These are phyloP conservation scores for Aspergillus pseudoterreus DNA, from an alignment of 2,329 filamentous ascomycete genomes.

Conservation along the genomic window DNA sequence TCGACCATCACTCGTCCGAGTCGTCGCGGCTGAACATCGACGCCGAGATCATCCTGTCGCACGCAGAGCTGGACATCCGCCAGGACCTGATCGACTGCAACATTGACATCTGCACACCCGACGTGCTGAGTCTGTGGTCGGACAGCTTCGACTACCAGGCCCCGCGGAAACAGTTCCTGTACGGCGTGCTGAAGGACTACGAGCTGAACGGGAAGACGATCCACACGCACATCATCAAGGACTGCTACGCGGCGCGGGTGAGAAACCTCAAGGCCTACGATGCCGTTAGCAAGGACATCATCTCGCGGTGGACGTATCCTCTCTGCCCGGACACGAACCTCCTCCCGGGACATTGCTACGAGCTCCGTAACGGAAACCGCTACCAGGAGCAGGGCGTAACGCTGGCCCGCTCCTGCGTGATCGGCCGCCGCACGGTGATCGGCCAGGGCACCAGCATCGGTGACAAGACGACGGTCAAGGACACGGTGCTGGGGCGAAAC, in stretches of 20 bases:
- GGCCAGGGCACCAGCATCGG: constrained; percentile 74
- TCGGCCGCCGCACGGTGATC: constrained; percentile 68
- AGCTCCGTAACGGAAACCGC: constrained; percentile 63
- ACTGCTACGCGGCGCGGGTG: constrained; percentile 82
- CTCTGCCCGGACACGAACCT: constrained; percentile 87
- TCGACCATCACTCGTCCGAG: constrained; percentile 61
- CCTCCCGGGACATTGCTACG: constrained; percentile 71
- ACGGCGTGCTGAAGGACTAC: constrained; percentile 92
- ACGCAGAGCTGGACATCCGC: constrained; percentile 75
- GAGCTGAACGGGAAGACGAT: constrained; percentile 97
- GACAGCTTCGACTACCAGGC: constrained; percentile 97
- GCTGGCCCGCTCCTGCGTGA: constrained; percentile 66
- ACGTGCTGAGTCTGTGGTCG: constrained; percentile 90
- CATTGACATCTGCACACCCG: constrained; percentile 96
- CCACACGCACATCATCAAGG: constrained; percentile 77
- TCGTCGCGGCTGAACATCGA: constrained; percentile 63
- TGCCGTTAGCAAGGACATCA: constrained; percentile 79
- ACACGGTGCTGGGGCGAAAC: constrained; percentile 76
- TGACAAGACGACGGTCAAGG: constrained; percentile 64
- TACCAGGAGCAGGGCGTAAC: constrained; percentile 77
- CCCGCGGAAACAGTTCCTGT: constrained; percentile 81
- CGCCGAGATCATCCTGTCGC: constrained; percentile 68
- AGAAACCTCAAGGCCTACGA: constrained; percentile 87
- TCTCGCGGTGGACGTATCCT: constrained; percentile 82
- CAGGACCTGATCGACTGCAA: constrained; percentile 88